A percentile compares a stretch with the other conserved stretches of the same genome.
Evolutionary conservation across 331 rosid species (phyloP).

Genomic region (Phaseolus coccineus): DNA sequence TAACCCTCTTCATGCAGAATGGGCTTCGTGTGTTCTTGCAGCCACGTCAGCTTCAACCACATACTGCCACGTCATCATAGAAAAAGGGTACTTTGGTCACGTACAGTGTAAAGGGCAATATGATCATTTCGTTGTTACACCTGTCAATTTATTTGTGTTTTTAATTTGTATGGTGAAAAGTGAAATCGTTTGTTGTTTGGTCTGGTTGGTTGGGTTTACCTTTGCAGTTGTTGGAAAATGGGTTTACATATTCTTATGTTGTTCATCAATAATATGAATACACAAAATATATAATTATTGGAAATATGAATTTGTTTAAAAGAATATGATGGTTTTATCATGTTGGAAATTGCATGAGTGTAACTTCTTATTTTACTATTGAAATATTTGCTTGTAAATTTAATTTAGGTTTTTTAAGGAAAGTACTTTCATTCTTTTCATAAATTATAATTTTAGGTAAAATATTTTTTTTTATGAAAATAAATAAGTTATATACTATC

Average conservation of each 20-base stretch:
- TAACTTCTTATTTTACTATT: not conserved
- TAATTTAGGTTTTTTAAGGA: not conserved
- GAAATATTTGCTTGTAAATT: not conserved
- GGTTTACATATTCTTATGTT: constrained; percentile 44
- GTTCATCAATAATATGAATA: constrained; percentile 49
- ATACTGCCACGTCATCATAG: constrained; percentile 28
- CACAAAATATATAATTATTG: constrained; percentile 1
- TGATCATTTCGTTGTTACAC: constrained; percentile 38
- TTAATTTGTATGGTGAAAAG: not conserved
- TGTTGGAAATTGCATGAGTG: not conserved
- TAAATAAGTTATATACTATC: no score
- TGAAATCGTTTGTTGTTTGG: constrained; percentile 33
- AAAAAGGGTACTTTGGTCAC: constrained; percentile 35
- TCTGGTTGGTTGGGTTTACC: constrained; percentile 37
- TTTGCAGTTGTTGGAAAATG: constrained; percentile 45
- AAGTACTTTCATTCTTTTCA: no score
- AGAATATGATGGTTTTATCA: not conserved
- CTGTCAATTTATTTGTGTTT: constrained; percentile 44
- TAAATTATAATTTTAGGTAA: no score
- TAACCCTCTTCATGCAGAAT: constrained; percentile 84
- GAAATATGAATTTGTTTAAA: not conserved
- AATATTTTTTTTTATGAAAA: no score
- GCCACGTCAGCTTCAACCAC: constrained; percentile 65
- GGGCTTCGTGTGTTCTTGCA: constrained; percentile 75
- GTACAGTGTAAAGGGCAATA: constrained; percentile 38